Base-by-base conservation (phyloP, 768 basidiomycete species). In the Royoungia palumana region DNA sequence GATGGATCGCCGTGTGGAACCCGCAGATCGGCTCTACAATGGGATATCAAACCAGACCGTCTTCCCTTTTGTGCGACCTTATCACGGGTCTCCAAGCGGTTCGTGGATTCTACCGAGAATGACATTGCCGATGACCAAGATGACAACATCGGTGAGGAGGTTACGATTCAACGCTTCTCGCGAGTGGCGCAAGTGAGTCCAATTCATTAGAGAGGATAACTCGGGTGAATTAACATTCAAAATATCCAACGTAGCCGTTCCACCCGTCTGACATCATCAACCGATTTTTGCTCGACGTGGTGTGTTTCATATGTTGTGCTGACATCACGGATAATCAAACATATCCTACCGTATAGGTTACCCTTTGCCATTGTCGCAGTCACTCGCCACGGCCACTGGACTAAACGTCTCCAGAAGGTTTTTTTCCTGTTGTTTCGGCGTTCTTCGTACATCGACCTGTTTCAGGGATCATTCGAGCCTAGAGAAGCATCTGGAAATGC, bases 21-120 rank as follows among this genome's bases (percentile, higher is more conserved):
- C 51, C 12, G 36, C 44, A 4, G 37, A 49, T 6, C 41, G 17
- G 16, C 44, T 45, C 30, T 44, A 44, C 19, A 5, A 37, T 25
- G 51, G 47, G 4, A 57, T 28, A 17, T 30, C 41, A 44, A 61
- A 64, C 20, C 64, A 64, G 41, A 52, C 49, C 2, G 22, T 64
- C 17, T 64, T 58, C 10, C 55, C 49, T 24, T 24, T 46, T 3
- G 46, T 35, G 12, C 45, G 37, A 36, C n/a, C 38, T 13, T 16
- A 51, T 30, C 19, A 14, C 12, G 30, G 35, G 4, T 28, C 28
- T 19, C 30, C 45, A 3, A 28, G 27, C 3, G 21, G 36, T 20
- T 34, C 30, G 4, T 34, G 41, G 45, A 5, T 28, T 22, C 40
- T 5, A 28, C 10, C 3, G 13, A 36, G 41, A 43, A 39, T 12